These are phyloP conservation scores for Penicillium oxalicum DNA, from an alignment of 2,329 filamentous ascomycete genomes.

Conservation along the genomic window DNA sequence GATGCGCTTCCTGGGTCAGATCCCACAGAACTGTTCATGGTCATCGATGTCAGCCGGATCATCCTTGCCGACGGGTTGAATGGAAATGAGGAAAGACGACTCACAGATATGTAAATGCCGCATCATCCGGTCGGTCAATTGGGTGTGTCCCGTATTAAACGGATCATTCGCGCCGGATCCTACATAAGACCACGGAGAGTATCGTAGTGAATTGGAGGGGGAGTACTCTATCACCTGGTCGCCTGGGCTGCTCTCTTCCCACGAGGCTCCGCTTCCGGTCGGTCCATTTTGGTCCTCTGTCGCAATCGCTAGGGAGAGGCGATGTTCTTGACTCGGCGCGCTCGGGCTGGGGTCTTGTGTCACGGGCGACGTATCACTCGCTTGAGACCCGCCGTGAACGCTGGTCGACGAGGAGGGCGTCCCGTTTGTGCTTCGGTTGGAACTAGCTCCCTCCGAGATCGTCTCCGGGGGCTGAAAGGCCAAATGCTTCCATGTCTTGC, in stretches of 20 bases:
- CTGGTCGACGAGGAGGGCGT: slow-evolving; percentile 1
- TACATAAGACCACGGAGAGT: slow-evolving; percentile 24
- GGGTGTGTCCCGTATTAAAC: slow-evolving; percentile 32
- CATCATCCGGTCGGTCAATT: slow-evolving; percentile 33
- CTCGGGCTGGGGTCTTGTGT: slow-evolving; percentile 13
- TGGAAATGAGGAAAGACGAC: slow-evolving; percentile 5
- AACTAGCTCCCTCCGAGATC: slow-evolving; percentile 9
- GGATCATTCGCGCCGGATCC: slow-evolving; percentile 32
- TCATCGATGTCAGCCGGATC: slow-evolving; percentile 3
- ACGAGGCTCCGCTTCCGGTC: background rate
- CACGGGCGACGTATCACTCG: slow-evolving; percentile 4
- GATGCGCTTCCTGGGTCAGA: slow-evolving; percentile 32
- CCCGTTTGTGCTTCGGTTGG: background rate
- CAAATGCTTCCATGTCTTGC: slow-evolving; percentile 34
- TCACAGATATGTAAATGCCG: slow-evolving; percentile 34
- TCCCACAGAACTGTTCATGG: slow-evolving; percentile 28
- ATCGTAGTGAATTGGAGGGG: background rate
- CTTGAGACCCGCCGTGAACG: slow-evolving; percentile 11
- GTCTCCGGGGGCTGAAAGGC: slow-evolving; percentile 30
- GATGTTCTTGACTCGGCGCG: slow-evolving; percentile 6
- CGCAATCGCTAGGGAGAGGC: slow-evolving; percentile 6
- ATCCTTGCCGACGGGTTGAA: background rate
- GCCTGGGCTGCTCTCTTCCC: slow-evolving; percentile 10
- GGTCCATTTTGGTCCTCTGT: background rate
- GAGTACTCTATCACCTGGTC: slow-evolving; percentile 11